Evolutionary conservation across 176 grass and related monocot species (phyloP).

Genomic region (Aegilops bicornis): DNA sequence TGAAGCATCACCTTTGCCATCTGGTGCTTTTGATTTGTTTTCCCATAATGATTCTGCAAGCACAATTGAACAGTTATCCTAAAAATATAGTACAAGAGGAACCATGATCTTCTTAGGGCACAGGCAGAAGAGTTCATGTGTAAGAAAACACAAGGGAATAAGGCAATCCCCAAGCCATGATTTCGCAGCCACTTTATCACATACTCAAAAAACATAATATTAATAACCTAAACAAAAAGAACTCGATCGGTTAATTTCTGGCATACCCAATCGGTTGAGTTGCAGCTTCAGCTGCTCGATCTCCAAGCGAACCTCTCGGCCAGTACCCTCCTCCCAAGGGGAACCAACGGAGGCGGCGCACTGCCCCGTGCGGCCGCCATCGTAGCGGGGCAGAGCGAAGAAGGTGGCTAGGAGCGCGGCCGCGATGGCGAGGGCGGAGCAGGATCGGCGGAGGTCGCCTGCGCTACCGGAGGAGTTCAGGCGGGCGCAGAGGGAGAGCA

Average conservation of each 20-base stretch:
- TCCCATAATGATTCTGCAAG: conserved; percentile 32
- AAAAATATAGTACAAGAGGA: not conserved
- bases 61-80: not conserved
- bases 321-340: not conserved
- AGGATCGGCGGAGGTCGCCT: conserved; percentile 21
- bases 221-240: not conserved
- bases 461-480: conserved; percentile 12
- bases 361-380: not conserved
- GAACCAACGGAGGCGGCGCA: not conserved
- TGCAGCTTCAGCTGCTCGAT: conserved; percentile 47
- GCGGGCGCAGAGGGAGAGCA: conserved; percentile 38
- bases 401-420: conserved; percentile 38
- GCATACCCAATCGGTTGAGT: conserved; percentile 40
- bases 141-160: not conserved
- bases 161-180: not conserved
- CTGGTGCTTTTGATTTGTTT: conserved; percentile 17
- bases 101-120: not conserved
- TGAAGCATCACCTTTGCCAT: conserved; percentile 23
- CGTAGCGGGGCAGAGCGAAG: conserved; percentile 39
- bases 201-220: not conserved
- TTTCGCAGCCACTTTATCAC: not conserved
- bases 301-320: conserved; percentile 19
- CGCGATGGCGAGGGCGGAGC: conserved; percentile 22
- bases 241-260: not conserved
- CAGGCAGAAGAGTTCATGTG: not conserved